Evolutionary conservation across 2,329 filamentous ascomycete genomes (phyloP), one percentile per base, ranked within the genome.

Genomic region (Calonectria multiphialidica): DNA sequence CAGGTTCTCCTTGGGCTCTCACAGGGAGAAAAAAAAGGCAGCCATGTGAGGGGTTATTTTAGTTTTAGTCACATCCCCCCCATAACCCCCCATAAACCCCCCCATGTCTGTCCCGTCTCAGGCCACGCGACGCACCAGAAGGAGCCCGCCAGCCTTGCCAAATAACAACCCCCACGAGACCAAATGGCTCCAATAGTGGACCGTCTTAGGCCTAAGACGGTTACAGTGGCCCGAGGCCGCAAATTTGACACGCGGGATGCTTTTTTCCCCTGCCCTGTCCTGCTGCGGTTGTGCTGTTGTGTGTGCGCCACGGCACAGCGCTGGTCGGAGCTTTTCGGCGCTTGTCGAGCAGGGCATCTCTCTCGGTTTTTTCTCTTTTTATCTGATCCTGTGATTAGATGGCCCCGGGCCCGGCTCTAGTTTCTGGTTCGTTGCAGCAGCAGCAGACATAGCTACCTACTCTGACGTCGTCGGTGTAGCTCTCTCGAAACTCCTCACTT

Each of bases 331-430:
- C 50, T 40, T 67, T 40, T 67, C 65, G 65, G 65, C 65, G 28
- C 40, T 18, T 57, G 28, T 37, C 13, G 9, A 37, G 28, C 28
- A 16, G 13, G 4, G 50, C 6, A 23, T n/a, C 40, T 37, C 25
- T 40, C 42, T 37, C 49, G 33, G 16, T 25, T 3, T 28, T 30
- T 33, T 64, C 50, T 65, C 50, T 47, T 63, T 47, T 68, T 57
- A 71, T 71, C 68, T 71, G 63, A 71, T 71, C 68, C 28, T 49
- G 42, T 67, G 62, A 62, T 62, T 67, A 62, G 33, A 59, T 35
- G 53, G 53, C 53, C 53, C 53, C 53, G 16, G 28, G 28, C 49
- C 15, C 30, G 50, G 50, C n/a, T 47, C 44, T 47, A 47, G 44
- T 47, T 47, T 55, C 30, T 50, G 62, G 57, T 42, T 63, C 30